Base-by-base conservation (phyloP, 176 grass and related monocot genomes). In the Chrysopogon serrulatus region DNA sequence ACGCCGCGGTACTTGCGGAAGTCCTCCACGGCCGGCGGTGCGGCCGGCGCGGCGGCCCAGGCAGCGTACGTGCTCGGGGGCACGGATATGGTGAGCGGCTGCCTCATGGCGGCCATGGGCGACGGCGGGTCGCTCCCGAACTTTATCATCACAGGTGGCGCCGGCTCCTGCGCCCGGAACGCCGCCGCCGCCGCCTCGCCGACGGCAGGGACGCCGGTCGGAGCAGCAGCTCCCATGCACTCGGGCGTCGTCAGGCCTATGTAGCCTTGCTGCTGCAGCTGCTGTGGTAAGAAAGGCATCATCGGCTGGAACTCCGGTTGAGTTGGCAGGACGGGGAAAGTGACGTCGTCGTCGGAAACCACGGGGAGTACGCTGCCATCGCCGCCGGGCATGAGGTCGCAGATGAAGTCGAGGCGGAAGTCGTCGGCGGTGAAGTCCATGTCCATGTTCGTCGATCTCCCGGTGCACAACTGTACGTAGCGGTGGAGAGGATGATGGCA, bases 1-100 rank as follows among this genome's bases (percentile, higher is more conserved):
- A 90, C 93, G 13, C 90, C 93, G 18, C 90, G 92, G 81, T 94
- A 92, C 84, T 92, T 94, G 69, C 78, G 82, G 73, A 54, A 88
- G 47, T 92, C 90, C 2, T 62, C 83, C 6, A 39, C 49, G 0
- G 7, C 76, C 5, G 13, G 32, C 48, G 81, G 27, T 3, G 26
- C 72, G 15, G 18, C n/a, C n/a, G n/a, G n/a, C n/a, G n/a, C 34
- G 9, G 71, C 32, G 2, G 62, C 47, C 86, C 82, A 83, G n/a
- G 65, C 71, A n/a, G 60, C 74, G 42, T 65, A 88, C 28, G 83
- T 48, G 75, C 43, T 45, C 21, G 74, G 65, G 4, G 82, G 77
- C 62, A 79, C 71, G 21, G 87, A 61, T 72, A 90, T 18, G 65
- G 51, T 64, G 30, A 84, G 83, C 48, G 83, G 33, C 34, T 16